Base-by-base conservation (phyloP, 2,329 filamentous ascomycete genomes). In the Sporothrix pseudoabietina region DNA sequence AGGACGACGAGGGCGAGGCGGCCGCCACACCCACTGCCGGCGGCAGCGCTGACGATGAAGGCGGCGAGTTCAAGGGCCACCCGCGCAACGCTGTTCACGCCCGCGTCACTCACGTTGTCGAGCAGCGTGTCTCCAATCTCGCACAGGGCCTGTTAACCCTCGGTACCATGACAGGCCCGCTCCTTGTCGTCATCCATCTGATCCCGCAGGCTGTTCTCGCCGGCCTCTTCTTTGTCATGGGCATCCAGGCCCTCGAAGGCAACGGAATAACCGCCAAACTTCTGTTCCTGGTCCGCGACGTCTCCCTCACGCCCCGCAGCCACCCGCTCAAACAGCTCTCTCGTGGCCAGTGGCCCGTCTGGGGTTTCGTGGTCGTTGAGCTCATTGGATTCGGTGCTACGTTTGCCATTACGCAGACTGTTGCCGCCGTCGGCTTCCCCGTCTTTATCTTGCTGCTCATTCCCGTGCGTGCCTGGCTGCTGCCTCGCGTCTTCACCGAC, bases 221-320 rank as follows among this genome's bases (percentile, higher is more conserved):
- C 0, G 92, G 92, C 0, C 86, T 95, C 35, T 95, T 95, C 85
- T 94, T 94, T 82, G 88, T 94, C 79, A 94, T 95, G 92, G 92
- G 92, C 57, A 86, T 93, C 74, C 91, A 94, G 82, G 92, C 92
- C 3, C 87, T 95, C 44, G 87, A 90, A 78, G 90, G 83, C 32
- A 95, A 95, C 79, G 92, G 92, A 30, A 93, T 95, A 79, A 94
- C 92, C 0, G 83, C 86, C 75, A 94, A 94, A 81, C 80, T 94
- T 9, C 80, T 93, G 30, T 94, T 92, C 80, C 85, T 95, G 1
- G 82, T 85, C 0, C 87, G 89, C 75, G 92, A 95, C 81, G 83
- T 80, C 66, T 79, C 84, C 4, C 84, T 94, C n/a, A 93, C 90
- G 0, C 84, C 87, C 3, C 82, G 82, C 71, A 49, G 47, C 0